Evolutionary conservation across 2,329 filamentous ascomycete genomes (phyloP).

Genomic region (Arthrocladium fulminans): DNA sequence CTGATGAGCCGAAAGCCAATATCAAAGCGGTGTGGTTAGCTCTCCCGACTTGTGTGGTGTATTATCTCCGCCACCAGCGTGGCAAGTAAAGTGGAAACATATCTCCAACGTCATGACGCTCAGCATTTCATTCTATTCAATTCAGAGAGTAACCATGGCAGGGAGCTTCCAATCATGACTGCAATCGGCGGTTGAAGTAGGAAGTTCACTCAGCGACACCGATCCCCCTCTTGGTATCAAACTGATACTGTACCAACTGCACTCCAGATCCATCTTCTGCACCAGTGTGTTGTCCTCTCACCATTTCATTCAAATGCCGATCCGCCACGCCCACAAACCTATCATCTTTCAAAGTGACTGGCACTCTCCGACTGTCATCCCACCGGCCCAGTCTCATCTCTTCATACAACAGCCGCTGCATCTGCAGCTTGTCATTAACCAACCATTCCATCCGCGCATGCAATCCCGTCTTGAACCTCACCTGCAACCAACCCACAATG

Average conservation of each 20-base stretch:
- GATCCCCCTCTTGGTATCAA: neutral
- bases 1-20: too few relatives aligned
- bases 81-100: too few relatives aligned
- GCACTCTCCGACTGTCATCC: slow-evolving; percentile 6
- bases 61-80: too few relatives aligned
- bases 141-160: too few relatives aligned
- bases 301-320: neutral
- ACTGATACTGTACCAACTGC: neutral
- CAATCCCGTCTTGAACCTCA: slow-evolving; percentile 3
- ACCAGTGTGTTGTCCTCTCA: neutral
- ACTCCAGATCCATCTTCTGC: neutral
- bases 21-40: too few relatives aligned
- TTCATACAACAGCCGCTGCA: slow-evolving; percentile 22
- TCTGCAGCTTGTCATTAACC: slow-evolving; percentile 21
- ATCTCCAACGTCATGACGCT: too few relatives aligned
- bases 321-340: neutral
- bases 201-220: too few relatives aligned
- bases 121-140: too few relatives aligned
- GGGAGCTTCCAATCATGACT: too few relatives aligned
- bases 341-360: neutral
- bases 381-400: slow-evolving; percentile 19
- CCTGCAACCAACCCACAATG: slow-evolving; percentile 13
- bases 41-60: too few relatives aligned
- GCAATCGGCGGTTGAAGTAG: too few relatives aligned
- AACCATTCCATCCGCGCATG: slow-evolving; percentile 18